A percentile compares a stretch with the other conserved stretches of the same genome.
Evolutionary conservation across 2,329 filamentous ascomycete species (phyloP).

Genomic region (Cadophora luteo-olivacea): DNA sequence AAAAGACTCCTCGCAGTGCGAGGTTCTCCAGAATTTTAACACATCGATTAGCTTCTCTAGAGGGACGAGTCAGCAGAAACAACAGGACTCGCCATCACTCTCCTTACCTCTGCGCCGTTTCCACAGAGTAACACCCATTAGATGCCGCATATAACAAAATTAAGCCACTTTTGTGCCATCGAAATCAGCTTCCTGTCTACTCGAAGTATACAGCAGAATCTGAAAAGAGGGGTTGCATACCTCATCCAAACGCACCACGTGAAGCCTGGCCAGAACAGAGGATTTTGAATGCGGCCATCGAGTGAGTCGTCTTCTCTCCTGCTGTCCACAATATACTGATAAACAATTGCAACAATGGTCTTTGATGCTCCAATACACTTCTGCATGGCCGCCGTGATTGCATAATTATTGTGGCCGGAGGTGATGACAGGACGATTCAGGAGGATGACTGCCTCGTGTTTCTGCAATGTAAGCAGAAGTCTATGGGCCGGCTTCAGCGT

Average conservation of each 20-base stretch:
- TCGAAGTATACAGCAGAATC: too few species aligned
- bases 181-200: neutral
- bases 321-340: constrained; percentile 32
- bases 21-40: constrained; percentile 46
- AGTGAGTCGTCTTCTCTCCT: neutral
- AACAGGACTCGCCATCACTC: too few species aligned
- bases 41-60: constrained; percentile 32
- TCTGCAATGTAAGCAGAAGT: constrained; percentile 48
- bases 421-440: constrained; percentile 53
- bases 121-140: constrained; percentile 42
- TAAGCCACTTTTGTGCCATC: constrained; percentile 44
- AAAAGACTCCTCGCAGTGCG: constrained; percentile 45
- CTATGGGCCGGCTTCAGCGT: constrained; percentile 44
- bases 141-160: constrained; percentile 54
- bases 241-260: constrained; percentile 57
- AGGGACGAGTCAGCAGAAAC: neutral
- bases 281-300: constrained; percentile 31
- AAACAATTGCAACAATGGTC: constrained; percentile 48
- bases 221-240: constrained; percentile 27
- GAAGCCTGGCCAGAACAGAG: constrained; percentile 53
- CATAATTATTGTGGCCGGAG: constrained; percentile 46
- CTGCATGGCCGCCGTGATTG: constrained; percentile 52
- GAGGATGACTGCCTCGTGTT: constrained; percentile 53
- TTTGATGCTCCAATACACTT: constrained; percentile 53
- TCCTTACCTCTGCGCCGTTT: constrained; percentile 22